Evolutionary conservation across 805 yeast genomes (phyloP).

Genomic region (Candida qinlingensis): DNA sequence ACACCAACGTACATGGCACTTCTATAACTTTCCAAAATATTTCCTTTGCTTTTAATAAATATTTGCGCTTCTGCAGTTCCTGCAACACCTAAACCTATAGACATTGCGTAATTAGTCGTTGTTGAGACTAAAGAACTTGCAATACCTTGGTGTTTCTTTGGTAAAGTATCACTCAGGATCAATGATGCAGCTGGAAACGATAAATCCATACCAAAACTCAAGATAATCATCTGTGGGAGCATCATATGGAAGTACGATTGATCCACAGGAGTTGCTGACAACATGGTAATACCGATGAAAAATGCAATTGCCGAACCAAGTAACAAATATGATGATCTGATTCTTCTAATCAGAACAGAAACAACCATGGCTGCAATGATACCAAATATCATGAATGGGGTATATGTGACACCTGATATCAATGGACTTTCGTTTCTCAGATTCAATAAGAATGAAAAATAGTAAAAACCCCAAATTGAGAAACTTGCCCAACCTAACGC

Average conservation of each 20-base stretch:
- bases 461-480: constrained; percentile 68
- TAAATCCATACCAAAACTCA: constrained; percentile 73
- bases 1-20: constrained; percentile 55
- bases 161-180: constrained; percentile 53
- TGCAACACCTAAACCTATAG: constrained; percentile 66
- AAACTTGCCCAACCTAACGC: constrained; percentile 74
- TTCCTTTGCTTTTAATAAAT: constrained; percentile 18
- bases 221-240: constrained; percentile 49
- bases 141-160: constrained; percentile 65
- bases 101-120: constrained; percentile 64
- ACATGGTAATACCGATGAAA: constrained; percentile 45
- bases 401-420: constrained; percentile 39
- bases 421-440: constrained; percentile 45
- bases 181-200: constrained; percentile 73
- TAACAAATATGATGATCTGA: constrained; percentile 47
- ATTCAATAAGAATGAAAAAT: constrained; percentile 45
- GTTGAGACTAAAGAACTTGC: constrained; percentile 73
- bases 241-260: constrained; percentile 57
- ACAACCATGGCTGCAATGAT: constrained; percentile 48
- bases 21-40: constrained; percentile 41
- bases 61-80: constrained; percentile 55
- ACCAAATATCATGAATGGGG: constrained; percentile 49
- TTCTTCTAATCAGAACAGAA: constrained; percentile 39
- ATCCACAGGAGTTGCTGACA: constrained; percentile 50
- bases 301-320: constrained; percentile 49